Evolutionary conservation across 2,329 filamentous ascomycete genomes (phyloP).

Genomic region (Kalmusia sp.): DNA sequence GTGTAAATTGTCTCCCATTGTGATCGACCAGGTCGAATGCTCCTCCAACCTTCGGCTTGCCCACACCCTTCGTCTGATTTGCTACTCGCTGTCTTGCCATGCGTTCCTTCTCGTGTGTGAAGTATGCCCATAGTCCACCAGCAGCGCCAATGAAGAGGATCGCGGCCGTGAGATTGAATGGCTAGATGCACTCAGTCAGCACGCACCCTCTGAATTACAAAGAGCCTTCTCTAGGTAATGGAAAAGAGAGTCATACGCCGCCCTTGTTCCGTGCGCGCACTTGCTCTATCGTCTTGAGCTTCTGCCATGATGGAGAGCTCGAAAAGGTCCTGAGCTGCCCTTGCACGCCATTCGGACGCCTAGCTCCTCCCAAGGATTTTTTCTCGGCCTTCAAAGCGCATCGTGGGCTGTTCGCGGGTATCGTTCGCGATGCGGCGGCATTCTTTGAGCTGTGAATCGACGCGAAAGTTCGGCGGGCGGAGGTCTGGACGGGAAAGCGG

Average conservation of each 20-base stretch:
- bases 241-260: slow-evolving; percentile 31
- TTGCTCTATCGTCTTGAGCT: slow-evolving; percentile 47
- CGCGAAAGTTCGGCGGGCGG: slow-evolving; percentile 35
- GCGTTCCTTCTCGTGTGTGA: slow-evolving; percentile 89
- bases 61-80: slow-evolving; percentile 91
- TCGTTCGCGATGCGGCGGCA: slow-evolving; percentile 18
- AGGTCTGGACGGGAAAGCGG: slow-evolving; percentile 17
- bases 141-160: slow-evolving; percentile 83
- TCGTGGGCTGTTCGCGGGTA: slow-evolving; percentile 12
- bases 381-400: slow-evolving; percentile 22
- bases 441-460: slow-evolving; percentile 23
- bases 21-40: slow-evolving; percentile 84
- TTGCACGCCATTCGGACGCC: slow-evolving; percentile 10
- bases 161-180: slow-evolving; percentile 93
- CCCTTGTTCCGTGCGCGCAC: slow-evolving; percentile 43
- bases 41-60: slow-evolving; percentile 91
- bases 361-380: not conserved
- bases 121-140: slow-evolving; percentile 82
- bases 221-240: not conserved
- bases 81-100: slow-evolving; percentile 89
- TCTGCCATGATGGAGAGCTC: slow-evolving; percentile 31
- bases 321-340: slow-evolving; percentile 33
- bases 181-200: slow-evolving; percentile 57
- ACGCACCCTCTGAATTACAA: not conserved
- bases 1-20: slow-evolving; percentile 77